A percentile compares a stretch with the other conserved stretches of the same genome.
phyloP scores from a whole-genome alignment of 352 stramenopile species.

The Phytophthora tubulina region DNA sequence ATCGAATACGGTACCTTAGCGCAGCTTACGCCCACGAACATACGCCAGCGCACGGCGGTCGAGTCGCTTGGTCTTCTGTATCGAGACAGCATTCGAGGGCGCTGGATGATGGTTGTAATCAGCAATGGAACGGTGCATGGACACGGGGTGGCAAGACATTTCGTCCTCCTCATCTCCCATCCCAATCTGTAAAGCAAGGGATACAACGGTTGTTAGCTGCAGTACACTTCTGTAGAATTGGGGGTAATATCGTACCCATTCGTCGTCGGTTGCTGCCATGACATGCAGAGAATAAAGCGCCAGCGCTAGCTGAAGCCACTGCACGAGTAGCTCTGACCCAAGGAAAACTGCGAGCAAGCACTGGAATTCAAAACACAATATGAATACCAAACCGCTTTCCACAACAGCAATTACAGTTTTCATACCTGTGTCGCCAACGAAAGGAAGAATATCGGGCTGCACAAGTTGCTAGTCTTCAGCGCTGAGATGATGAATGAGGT shows the following conservation, averaged over 20 bases:
- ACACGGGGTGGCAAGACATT: slow-evolving; percentile 58
- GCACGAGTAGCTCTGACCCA: slow-evolving; percentile 81
- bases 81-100: slow-evolving; percentile 64
- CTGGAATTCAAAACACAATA: slow-evolving; percentile 37
- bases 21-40: slow-evolving; percentile 76
- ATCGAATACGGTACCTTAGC: slow-evolving; percentile 36
- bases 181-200: slow-evolving; percentile 44
- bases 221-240: background rate
- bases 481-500: slow-evolving; percentile 89
- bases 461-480: slow-evolving; percentile 88
- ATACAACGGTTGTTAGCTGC: background rate
- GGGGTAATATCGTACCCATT: slow-evolving; percentile 62
- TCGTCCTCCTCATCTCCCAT: slow-evolving; percentile 75
- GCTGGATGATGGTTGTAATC: slow-evolving; percentile 79
- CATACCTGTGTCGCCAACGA: slow-evolving; percentile 81
- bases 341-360: slow-evolving; percentile 86
- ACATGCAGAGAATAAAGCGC: slow-evolving; percentile 87
- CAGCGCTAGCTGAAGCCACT: slow-evolving; percentile 85
- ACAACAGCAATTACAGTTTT: slow-evolving; percentile 1
- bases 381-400: background rate
- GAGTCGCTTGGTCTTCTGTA: slow-evolving; percentile 85
- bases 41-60: slow-evolving; percentile 82
- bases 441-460: slow-evolving; percentile 85
- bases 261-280: slow-evolving; percentile 78
- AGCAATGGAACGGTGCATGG: slow-evolving; percentile 77